Percentiles rank a stretch among this genome's conserved stretches.
These are phyloP conservation scores for Thelonectria rubi DNA, from an alignment of 2,329 filamentous ascomycete genomes.

Conservation along the genomic window DNA sequence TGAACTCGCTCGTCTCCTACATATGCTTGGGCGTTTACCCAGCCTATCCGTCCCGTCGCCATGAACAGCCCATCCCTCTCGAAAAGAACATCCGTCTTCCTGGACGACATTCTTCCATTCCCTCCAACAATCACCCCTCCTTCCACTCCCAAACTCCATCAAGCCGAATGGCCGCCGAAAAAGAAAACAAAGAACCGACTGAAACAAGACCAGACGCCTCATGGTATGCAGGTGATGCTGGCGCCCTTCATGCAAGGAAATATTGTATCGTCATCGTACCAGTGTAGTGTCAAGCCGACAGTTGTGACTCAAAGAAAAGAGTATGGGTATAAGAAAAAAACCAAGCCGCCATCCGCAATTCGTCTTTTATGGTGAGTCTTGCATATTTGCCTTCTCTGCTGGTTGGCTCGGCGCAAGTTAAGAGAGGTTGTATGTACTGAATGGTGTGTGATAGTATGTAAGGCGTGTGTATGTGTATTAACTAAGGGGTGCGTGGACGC, in stretches of 20 bases:
- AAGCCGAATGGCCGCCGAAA: background rate
- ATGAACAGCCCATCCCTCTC: background rate
- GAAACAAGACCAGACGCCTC: constrained; percentile 37
- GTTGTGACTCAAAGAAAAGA: constrained; percentile 21
- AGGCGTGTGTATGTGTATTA: too few species aligned
- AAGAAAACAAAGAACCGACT: constrained; percentile 14
- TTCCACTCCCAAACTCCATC: constrained; percentile 30
- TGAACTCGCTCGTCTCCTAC: background rate
- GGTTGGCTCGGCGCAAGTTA: background rate
- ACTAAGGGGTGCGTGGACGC: constrained; percentile 65
- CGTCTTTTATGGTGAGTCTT: background rate
- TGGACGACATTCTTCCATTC: constrained; percentile 10
- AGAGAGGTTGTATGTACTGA: constrained; percentile 17
- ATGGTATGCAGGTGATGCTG: constrained; percentile 39
- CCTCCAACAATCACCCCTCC: background rate
- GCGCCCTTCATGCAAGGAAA: constrained; percentile 21
- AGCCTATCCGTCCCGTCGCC: constrained; percentile 3
- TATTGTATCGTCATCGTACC: constrained; percentile 19
- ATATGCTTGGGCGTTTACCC: background rate
- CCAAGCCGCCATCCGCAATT: constrained; percentile 26
- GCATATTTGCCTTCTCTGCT: constrained; percentile 12
- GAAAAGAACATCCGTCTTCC: background rate
- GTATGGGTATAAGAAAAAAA: constrained; percentile 40
- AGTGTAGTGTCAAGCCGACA: constrained; percentile 5
- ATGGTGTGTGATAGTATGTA: constrained; percentile 26